Base-by-base conservation (phyloP, 768 basidiomycete species). In the Tremella mesenterica region DNA sequence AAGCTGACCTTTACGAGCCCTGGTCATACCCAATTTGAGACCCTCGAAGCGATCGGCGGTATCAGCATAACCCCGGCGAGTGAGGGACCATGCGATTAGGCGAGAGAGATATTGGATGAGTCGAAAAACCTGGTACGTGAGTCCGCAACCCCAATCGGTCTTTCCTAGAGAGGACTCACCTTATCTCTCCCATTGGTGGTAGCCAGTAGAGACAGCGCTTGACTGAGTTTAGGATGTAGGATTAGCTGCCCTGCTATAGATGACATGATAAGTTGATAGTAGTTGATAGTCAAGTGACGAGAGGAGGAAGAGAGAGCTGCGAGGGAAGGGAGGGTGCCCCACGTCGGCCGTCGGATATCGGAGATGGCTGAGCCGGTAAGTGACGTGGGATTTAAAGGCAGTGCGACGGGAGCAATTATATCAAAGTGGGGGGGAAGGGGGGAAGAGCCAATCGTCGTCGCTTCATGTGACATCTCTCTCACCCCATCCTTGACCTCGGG, bases 101-200 rank as follows among this genome's bases (percentile, higher is more conserved):
- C 92, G 83, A 29, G 92, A 79, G 61, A 88, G 83, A 75, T 90
- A 96, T 76, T 99, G 95, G 50, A 90, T 72, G 20, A 86, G 81
- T 59, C 93, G 84, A 75, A 96, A 97, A 14, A 83, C 77, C 91
- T 95, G 21, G 38, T 33, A 23, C 38, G 34, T 52, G 52, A 61
- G 54, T 29, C 23, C 25, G 7, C 28, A 7, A 41, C n/a, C 27
- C 23, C n/a, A 18, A 33, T 39, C 12, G 51, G 21, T 8, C 12
- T 23, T 38, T 30, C 34, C 56, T 21, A 21, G 18, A 29, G 6
- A 23, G 38, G 28, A 51, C 73, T 52, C 61, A 83, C 89, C 83
- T 99, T 96, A 78, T 96, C 93, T 45, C 91, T 79, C 9, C 91
- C 93, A 28, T 85, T 69, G 14, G 88, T 95, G 0, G 89, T 90